A percentile compares a stretch with the other conserved stretches of the same genome.
Evolutionary conservation across 345 rosid species (phyloP).

Genomic region (Fremontodendron californicum): DNA sequence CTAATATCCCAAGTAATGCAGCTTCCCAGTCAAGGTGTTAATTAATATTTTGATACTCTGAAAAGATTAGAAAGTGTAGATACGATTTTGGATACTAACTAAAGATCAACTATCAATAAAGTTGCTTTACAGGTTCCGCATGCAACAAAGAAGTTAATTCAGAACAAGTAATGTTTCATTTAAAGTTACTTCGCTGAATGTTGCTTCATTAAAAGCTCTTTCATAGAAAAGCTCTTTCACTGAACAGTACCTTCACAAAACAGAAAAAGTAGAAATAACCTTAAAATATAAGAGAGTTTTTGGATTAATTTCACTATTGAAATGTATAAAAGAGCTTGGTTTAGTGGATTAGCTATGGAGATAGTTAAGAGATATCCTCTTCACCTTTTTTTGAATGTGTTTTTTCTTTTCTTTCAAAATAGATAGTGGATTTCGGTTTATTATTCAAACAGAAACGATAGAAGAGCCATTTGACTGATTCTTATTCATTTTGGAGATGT

Average conservation of each 20-base stretch:
- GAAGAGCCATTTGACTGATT: neutral
- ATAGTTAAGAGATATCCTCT: neutral
- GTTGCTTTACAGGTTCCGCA: no score
- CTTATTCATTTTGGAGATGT: neutral
- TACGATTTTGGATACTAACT: no score
- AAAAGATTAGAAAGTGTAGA: no score
- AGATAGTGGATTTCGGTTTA: no score
- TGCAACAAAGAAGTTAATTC: neutral
- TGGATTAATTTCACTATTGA: neutral
- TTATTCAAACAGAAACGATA: neutral
- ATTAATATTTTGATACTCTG: no score
- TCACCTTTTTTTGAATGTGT: no score
- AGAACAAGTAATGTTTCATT: neutral
- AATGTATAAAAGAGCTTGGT: no score
- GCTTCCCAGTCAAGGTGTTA: no score
- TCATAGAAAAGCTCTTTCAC: neutral
- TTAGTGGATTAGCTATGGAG: neutral
- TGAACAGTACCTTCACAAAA: no score
- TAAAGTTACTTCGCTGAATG: neutral
- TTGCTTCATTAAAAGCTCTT: no score
- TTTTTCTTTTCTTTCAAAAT: no score
- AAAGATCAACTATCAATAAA: no score
- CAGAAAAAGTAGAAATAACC: neutral
- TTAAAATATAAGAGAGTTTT: neutral
- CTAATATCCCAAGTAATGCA: neutral